Percentiles rank a stretch among this genome's conserved stretches.
Evolutionary conservation across 2,329 filamentous ascomycete genomes (phyloP).

Genomic region (Bipolaris victoriae): DNA sequence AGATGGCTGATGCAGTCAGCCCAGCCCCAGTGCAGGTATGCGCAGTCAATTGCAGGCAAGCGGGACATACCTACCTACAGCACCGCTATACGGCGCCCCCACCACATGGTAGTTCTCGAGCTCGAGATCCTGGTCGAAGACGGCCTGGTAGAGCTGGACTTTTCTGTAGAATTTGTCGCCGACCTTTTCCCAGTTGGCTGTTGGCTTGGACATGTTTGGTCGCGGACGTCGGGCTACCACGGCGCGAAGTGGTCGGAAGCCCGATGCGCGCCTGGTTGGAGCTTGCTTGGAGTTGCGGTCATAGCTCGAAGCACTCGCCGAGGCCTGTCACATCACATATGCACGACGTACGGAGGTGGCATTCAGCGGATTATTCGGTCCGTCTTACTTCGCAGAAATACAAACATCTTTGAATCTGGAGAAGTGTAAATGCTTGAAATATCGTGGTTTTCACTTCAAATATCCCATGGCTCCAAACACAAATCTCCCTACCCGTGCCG

Average conservation of each 20-base stretch:
- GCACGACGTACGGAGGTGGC: neutral
- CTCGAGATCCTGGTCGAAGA: constrained; percentile 93
- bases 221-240: constrained; percentile 26
- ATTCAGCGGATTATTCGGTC: no score
- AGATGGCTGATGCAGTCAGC: constrained; percentile 69
- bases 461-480: constrained; percentile 9
- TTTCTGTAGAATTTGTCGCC: constrained; percentile 96
- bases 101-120: constrained; percentile 92
- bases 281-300: constrained; percentile 17
- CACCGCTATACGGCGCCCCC: constrained; percentile 91
- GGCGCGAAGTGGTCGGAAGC: constrained; percentile 19
- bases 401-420: no score
- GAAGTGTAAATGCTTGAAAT: no score
- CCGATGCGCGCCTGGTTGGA: constrained; percentile 12
- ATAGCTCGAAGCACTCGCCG: constrained; percentile 16
- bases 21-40: neutral
- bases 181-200: constrained; percentile 91
- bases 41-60: constrained; percentile 7
- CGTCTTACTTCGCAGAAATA: no score
- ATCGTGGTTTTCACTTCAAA: no score
- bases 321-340: neutral
- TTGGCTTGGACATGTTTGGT: constrained; percentile 62
- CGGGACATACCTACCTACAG: constrained; percentile 70
- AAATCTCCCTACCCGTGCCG: constrained; percentile 8
- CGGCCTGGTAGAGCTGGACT: constrained; percentile 86